Evolutionary conservation across 2,329 filamentous ascomycete species (phyloP).

Genomic region (Aspergillus pseudoviridinutans): DNA sequence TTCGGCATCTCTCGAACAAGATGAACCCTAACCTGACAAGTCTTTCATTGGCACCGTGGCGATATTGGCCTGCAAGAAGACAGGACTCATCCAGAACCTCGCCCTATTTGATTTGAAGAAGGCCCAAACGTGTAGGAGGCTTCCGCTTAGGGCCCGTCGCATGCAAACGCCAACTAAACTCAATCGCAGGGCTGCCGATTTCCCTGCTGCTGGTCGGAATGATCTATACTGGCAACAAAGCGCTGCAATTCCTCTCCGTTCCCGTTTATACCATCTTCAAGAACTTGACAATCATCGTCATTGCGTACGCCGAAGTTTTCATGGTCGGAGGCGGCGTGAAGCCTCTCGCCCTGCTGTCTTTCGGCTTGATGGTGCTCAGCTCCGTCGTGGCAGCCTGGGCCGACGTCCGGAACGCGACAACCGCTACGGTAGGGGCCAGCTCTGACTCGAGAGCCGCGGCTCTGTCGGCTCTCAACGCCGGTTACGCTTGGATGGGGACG

Average conservation of each 20-base stretch:
- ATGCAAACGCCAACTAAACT: neutral
- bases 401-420: conserved; percentile 75
- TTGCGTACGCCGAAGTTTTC: conserved; percentile 95
- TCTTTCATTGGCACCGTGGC: conserved; percentile 82
- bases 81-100: conserved; percentile 75
- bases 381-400: conserved; percentile 96
- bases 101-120: conserved; percentile 78
- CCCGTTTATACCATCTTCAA: conserved; percentile 99
- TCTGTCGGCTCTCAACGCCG: conserved; percentile 83
- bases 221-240: conserved; percentile 98
- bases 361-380: conserved; percentile 93
- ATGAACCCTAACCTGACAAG: conserved; percentile 43
- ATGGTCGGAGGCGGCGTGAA: conserved; percentile 96
- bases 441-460: conserved; percentile 64
- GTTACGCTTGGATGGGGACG: conserved; percentile 96
- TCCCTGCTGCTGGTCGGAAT: conserved; percentile 94
- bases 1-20: neutral
- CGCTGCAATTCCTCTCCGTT: conserved; percentile 92
- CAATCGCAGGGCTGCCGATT: conserved; percentile 78
- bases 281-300: conserved; percentile 97
- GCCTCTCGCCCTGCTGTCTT: conserved; percentile 82
- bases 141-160: conserved; percentile 1
- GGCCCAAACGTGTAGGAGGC: conserved; percentile 77
- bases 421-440: conserved; percentile 53
- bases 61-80: conserved; percentile 76